These are phyloP conservation scores for Polygonum aviculare DNA, from an alignment of 148 eudicot species.

Conservation along the genomic window DNA sequence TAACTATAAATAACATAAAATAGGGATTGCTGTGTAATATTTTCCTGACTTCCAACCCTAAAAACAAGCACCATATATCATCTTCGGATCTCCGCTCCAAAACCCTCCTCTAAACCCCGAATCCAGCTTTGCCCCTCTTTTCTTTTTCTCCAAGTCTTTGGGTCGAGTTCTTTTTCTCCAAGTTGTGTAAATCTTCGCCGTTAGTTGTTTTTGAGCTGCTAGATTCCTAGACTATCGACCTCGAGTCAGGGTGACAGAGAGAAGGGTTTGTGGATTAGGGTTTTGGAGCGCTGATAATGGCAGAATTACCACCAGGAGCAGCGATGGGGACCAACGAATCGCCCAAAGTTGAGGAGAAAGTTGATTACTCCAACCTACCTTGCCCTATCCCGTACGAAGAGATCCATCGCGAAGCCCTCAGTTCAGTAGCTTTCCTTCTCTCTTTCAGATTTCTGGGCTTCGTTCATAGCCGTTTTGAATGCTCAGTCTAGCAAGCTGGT, in stretches of 20 bases:
- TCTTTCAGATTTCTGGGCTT: not conserved
- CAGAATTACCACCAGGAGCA: not conserved
- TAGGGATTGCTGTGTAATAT: too few species aligned
- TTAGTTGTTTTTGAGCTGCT: not conserved
- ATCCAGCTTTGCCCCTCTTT: not conserved
- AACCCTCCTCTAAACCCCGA: slow-evolving; percentile 32
- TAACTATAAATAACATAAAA: too few species aligned
- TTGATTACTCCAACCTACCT: slow-evolving; percentile 69
- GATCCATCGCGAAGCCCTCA: slow-evolving; percentile 83
- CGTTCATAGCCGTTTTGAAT: not conserved
- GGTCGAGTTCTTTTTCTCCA: too few species aligned
- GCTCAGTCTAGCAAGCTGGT: not conserved
- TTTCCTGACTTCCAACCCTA: not conserved
- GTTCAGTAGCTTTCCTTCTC: slow-evolving; percentile 28
- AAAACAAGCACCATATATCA: not conserved
- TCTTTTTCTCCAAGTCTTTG: not conserved
- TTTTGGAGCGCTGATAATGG: not conserved
- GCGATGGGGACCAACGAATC: slow-evolving; percentile 14
- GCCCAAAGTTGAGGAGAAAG: slow-evolving; percentile 41
- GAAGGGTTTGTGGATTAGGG: not conserved
- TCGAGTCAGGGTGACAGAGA: not conserved
- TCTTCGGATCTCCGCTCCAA: slow-evolving; percentile 12
- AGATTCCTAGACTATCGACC: not conserved
- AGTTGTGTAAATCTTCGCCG: not conserved
- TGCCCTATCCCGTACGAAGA: slow-evolving; percentile 89